Base-by-base conservation (phyloP, 2,329 filamentous ascomycete species). In the Aureobasidium musti region DNA sequence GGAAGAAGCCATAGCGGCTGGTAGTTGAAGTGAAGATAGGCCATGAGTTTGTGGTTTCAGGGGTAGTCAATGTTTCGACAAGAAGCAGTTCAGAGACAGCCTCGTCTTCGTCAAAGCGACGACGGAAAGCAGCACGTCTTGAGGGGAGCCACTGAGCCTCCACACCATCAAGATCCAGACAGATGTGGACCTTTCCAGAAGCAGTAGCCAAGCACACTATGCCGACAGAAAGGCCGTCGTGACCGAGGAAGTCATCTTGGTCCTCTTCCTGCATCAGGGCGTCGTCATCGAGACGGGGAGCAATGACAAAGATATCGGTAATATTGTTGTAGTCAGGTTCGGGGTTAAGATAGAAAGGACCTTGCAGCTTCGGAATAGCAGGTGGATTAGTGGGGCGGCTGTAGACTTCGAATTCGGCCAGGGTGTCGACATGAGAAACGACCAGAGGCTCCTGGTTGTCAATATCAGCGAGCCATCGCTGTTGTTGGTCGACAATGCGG, bases 81-180 rank as follows among this genome's bases (percentile, higher is more conserved):
- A 82, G 70, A 14, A 77, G 68, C 19, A 78, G 66, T 28, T 73
- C 70, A 33, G 73, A 65, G 19, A 66, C 30, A 33, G 63, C 71
- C 11, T 69, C 67, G 11, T 71, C 71, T 10, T 73, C 72, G 1
- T 75, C 72, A 8, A 60, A 52, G 5, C 21, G 43, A 21, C 45
- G 52, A 30, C 50, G 61, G 33, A 60, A 61, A 11, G 50, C 56
- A 39, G 35, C 39, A 26, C 53, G 54, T 52, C 75, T 74, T 19
- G 76, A 74, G 23, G 86, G 86, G 8, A 89, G 80, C 87, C 87
- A 89, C 71, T 86, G 83, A 8, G 84, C 86, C 70, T 87, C 82
- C 2, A 89, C 81, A 0, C 86, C 86, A 60, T 87, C 83, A 37
- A 88, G 74, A 70, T 89, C 85, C 33, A 89, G 79, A 68, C 83